phyloP scores from a whole-genome alignment of 805 yeast species.

The Sporopachydermia quercuum region DNA sequence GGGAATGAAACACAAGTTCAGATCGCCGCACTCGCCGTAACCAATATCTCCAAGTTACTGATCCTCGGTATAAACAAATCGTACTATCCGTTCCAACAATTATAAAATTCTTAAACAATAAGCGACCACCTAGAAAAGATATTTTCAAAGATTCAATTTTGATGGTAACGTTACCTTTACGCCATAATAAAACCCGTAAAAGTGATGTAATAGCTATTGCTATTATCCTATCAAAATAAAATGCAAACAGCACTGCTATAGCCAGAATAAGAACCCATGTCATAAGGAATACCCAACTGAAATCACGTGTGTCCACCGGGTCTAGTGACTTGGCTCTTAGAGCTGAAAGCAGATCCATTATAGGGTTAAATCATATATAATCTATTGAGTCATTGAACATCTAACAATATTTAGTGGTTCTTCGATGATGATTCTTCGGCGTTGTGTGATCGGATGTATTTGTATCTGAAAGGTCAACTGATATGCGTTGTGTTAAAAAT shows the following conservation, averaged over 20 bases:
- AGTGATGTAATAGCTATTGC: conserved; percentile 43
- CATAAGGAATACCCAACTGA: conserved; percentile 64
- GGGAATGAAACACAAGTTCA: no score
- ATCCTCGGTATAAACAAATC: conserved; percentile 52
- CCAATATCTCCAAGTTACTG: conserved; percentile 90
- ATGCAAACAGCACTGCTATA: conserved; percentile 46
- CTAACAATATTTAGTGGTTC: no score
- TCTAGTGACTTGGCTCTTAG: no score
- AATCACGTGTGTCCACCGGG: no score
- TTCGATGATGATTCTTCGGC: no score
- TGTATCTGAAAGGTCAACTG: no score
- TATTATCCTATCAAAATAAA: conserved; percentile 59
- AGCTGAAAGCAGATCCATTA: no score
- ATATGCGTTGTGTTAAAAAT: no score
- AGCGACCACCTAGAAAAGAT: conserved; percentile 69
- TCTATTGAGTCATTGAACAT: no score
- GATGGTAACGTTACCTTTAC: conserved; percentile 37
- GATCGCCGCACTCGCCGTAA: conserved; percentile 30
- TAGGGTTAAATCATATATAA: no score
- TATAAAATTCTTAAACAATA: conserved; percentile 63
- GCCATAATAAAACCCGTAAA: conserved; percentile 49
- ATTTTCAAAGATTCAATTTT: conserved; percentile 61
- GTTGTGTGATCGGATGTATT: no score
- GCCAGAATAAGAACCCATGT: conserved; percentile 67
- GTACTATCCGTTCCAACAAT: conserved; percentile 64